Percentiles rank a stretch among this genome's conserved stretches.
Conservation (phyloP, 2,329 filamentous ascomycete genomes). For the Cladobotryum mycophilum region DNA sequence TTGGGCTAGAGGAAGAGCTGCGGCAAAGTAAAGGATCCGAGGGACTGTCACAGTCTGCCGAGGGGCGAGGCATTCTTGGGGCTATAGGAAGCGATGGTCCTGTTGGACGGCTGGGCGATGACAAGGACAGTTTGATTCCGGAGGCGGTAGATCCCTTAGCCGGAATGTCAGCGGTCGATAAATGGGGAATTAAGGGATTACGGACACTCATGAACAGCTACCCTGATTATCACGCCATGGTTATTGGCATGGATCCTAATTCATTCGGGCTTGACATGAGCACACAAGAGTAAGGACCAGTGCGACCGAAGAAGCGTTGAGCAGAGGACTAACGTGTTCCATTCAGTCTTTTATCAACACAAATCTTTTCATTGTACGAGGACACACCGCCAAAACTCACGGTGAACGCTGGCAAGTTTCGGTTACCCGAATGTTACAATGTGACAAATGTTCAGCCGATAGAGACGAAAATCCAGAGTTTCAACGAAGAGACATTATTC, state of each 20-base stretch:
- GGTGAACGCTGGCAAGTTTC: slow-evolving; percentile 44
- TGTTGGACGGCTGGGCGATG: slow-evolving; percentile 36
- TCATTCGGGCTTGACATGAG: slow-evolving; percentile 52
- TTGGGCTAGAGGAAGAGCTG: slow-evolving; percentile 37
- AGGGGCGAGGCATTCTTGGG: slow-evolving; percentile 37
- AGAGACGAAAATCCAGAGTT: slow-evolving; percentile 58
- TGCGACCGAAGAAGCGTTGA: background rate
- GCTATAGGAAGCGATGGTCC: slow-evolving; percentile 41
- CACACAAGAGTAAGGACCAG: slow-evolving; percentile 47
- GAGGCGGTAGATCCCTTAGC: slow-evolving; percentile 52
- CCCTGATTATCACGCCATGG: slow-evolving; percentile 55
- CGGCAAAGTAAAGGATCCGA: slow-evolving; percentile 29
- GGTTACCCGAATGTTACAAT: slow-evolving; percentile 59
- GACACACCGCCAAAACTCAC: slow-evolving; percentile 52
- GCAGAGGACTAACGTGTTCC: background rate
- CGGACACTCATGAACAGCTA: slow-evolving; percentile 58
- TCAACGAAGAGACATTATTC: slow-evolving; percentile 63
- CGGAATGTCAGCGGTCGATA: slow-evolving; percentile 57
- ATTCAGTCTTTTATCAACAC: slow-evolving; percentile 49
- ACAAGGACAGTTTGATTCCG: slow-evolving; percentile 32
- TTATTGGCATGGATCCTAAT: slow-evolving; percentile 53
- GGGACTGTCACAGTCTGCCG: slow-evolving; percentile 23
- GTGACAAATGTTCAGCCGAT: slow-evolving; percentile 61
- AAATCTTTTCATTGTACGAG: slow-evolving; percentile 57
- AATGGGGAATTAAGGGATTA: slow-evolving; percentile 59